Base-by-base conservation (phyloP, 805 yeast species). In the Saccharomycopsis sp. region DNA sequence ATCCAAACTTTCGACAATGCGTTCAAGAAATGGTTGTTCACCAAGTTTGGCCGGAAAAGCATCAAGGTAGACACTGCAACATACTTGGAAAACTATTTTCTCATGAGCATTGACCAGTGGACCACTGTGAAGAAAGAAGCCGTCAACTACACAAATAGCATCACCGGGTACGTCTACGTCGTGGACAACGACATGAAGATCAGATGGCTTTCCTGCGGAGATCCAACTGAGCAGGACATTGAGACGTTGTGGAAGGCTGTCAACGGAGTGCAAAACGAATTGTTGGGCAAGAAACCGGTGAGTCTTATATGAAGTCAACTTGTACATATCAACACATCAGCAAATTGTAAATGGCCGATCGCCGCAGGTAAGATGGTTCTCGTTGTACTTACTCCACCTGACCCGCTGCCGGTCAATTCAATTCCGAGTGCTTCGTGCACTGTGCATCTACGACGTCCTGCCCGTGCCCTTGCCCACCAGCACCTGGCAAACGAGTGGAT, bases 151-250 rank as follows among this genome's bases (percentile, higher is more conserved):
- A 78, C 77, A 41, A 89, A 89, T 55, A 69, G 74, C 17, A 82
- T 80, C 51, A 75, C 94, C 2, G 97, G 97, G 0, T 87, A 84
- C 54, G 64, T 87, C 8, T 80, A 86, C 49, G 63, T 89, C 4
- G 69, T 92, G 26, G 98, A 92, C 54, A 66, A 65, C 12, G 64
- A 75, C 10, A 79, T 80, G 38, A 78, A 72, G 52, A 80, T 92
- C 40, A 67, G 97, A 51, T 89, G 97, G 97, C 87, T 86, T 18
- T 83, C 86, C 3, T 75, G 94, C 51, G 98, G 97, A 2, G 73
- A 70, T 30, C 80, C 95, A 1, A 67, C 68, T 12, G 75, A 69
- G n/a, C 69, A 70, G 25, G 98, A 92, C 50, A 61, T 64, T 36
- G 64, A 64, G 13, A 62, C 73, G 12, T 58, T 84, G 42, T 80